phyloP scores from a whole-genome alignment of 2,329 filamentous ascomycete genomes.

The Sarocladium kiliense region DNA sequence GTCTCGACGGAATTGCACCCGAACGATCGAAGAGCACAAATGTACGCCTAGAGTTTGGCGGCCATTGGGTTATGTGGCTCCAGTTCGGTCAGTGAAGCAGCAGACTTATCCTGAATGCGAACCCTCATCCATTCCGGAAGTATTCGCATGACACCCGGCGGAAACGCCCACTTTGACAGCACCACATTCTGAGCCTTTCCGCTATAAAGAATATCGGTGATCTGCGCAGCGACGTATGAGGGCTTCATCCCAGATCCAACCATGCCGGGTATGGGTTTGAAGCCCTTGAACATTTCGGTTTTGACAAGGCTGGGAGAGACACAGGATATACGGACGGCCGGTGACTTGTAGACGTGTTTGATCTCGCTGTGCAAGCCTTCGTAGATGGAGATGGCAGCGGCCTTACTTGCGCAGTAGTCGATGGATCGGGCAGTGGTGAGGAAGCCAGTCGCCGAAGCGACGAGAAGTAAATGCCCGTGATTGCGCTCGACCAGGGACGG shows the following conservation, averaged over 20 bases:
- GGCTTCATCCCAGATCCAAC: slow-evolving; percentile 4
- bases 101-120: slow-evolving; percentile 4
- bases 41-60: slow-evolving; percentile 1
- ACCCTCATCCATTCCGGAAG: slow-evolving; percentile 9
- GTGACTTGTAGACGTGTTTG: slow-evolving; percentile 54
- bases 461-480: slow-evolving; percentile 69
- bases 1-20: too few species aligned
- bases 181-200: slow-evolving; percentile 8
- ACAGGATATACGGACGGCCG: slow-evolving; percentile 50
- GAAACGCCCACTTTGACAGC: slow-evolving; percentile 7
- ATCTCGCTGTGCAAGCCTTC: slow-evolving; percentile 59
- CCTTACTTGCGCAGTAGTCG: slow-evolving; percentile 64
- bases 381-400: slow-evolving; percentile 62
- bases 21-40: too few species aligned
- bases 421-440: slow-evolving; percentile 57
- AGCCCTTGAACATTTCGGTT: slow-evolving; percentile 1
- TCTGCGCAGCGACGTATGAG: slow-evolving; percentile 6
- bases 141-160: slow-evolving; percentile 3
- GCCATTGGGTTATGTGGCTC: slow-evolving; percentile 10
- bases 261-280: slow-evolving; percentile 1
- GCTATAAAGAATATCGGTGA: slow-evolving; percentile 2
- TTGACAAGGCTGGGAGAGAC: slow-evolving; percentile 2
- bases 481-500: slow-evolving; percentile 57
- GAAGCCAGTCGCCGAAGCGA: slow-evolving; percentile 61
- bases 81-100: background rate